phyloP scores from a whole-genome alignment of 2,329 filamentous ascomycete genomes.

The Verruconis gallopava region DNA sequence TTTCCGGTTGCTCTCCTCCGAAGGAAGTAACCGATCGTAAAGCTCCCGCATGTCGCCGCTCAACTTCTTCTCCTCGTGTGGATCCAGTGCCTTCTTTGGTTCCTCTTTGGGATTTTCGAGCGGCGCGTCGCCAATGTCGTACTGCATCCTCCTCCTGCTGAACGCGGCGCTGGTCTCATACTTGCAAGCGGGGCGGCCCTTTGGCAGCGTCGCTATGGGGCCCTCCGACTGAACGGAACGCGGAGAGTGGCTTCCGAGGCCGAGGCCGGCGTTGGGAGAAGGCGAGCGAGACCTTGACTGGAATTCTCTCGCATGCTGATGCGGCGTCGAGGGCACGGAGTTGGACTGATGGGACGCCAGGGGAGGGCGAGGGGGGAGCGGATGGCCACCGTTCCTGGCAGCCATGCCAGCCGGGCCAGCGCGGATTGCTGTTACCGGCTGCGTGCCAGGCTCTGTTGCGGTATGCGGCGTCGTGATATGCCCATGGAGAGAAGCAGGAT shows the following conservation, averaged over 20 bases:
- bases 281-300: slow-evolving; percentile 63
- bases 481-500: slow-evolving; percentile 6
- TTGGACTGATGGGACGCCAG: slow-evolving; percentile 58
- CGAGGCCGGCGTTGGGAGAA: slow-evolving; percentile 54
- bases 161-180: slow-evolving; percentile 79
- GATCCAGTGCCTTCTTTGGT: slow-evolving; percentile 41
- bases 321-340: slow-evolving; percentile 86
- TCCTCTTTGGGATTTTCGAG: slow-evolving; percentile 57
- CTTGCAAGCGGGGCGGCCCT: slow-evolving; percentile 56
- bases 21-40: slow-evolving; percentile 76
- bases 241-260: slow-evolving; percentile 65
- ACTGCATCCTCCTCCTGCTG: slow-evolving; percentile 77
- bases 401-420: slow-evolving; percentile 5
- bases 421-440: slow-evolving; percentile 6
- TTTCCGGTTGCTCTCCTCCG: slow-evolving; percentile 61
- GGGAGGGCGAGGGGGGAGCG: slow-evolving; percentile 30
- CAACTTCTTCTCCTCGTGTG: slow-evolving; percentile 38
- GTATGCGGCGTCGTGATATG: neutral
- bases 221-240: slow-evolving; percentile 82
- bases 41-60: slow-evolving; percentile 73
- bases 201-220: slow-evolving; percentile 53
- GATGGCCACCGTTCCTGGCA: neutral
- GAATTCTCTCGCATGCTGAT: slow-evolving; percentile 73
- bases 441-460: slow-evolving; percentile 2
- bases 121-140: slow-evolving; percentile 71